These are phyloP conservation scores for Corinectria fuckeliana DNA, from an alignment of 2,329 filamentous ascomycete genomes.

Conservation along the genomic window DNA sequence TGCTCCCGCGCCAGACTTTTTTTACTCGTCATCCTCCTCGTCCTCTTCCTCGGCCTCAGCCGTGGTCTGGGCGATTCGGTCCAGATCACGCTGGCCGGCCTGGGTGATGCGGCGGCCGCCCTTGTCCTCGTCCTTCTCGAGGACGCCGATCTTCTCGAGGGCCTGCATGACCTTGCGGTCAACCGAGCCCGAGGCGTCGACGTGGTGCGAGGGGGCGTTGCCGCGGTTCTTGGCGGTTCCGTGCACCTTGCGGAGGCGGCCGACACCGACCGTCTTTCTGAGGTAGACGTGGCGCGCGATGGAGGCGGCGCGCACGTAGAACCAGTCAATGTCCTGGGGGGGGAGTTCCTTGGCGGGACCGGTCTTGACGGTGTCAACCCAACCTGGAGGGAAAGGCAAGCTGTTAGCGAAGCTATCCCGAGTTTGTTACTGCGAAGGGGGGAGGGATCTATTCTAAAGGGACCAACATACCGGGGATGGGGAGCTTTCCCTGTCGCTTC, in stretches of 20 bases:
- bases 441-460: neutral
- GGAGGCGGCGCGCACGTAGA: constrained; percentile 86
- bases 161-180: constrained; percentile 98
- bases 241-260: constrained; percentile 96
- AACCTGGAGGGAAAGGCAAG: constrained; percentile 73
- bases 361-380: constrained; percentile 99
- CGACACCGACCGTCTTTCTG: constrained; percentile 98
- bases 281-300: constrained; percentile 99
- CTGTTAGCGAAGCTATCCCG: constrained; percentile 13
- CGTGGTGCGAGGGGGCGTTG: constrained; percentile 88
- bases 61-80: constrained; percentile 87
- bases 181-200: constrained; percentile 91
- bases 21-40: constrained; percentile 70
- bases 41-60: constrained; percentile 74
- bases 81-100: constrained; percentile 97
- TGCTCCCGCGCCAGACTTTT: constrained; percentile 37
- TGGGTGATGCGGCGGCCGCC: constrained; percentile 98
- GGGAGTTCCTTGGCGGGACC: constrained; percentile 96
- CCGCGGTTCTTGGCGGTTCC: constrained; percentile 98
- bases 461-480: constrained; percentile 76
- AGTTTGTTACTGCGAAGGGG: neutral
- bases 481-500: constrained; percentile 93
- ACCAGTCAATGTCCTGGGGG: constrained; percentile 98
- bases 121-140: constrained; percentile 98
- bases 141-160: constrained; percentile 98